Percentiles rank a stretch among this genome's conserved stretches.
These are phyloP conservation scores for Sporothrix mexicana DNA, from an alignment of 2,329 filamentous ascomycete species.

Conservation along the genomic window DNA sequence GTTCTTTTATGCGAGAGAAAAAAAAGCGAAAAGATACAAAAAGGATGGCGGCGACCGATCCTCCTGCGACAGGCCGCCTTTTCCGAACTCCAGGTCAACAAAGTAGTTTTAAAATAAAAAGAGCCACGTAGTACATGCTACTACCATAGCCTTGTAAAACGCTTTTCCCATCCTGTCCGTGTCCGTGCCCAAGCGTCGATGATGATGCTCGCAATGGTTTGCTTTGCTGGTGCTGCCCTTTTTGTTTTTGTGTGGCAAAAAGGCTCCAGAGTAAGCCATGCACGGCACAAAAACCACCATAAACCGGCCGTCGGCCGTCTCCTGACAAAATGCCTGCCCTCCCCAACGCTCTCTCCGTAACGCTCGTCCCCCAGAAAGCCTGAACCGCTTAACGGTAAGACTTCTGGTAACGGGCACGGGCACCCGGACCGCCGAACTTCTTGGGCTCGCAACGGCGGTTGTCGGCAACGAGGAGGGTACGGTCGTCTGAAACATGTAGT, in stretches of 20 bases:
- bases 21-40: slow-evolving; percentile 50
- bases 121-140: slow-evolving; percentile 29
- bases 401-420: slow-evolving; percentile 96
- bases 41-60: slow-evolving; percentile 38
- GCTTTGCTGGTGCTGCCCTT: slow-evolving; percentile 8
- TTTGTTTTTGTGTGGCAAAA: neutral
- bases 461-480: slow-evolving; percentile 88
- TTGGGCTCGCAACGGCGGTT: slow-evolving; percentile 99
- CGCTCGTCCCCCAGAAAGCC: neutral
- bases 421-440: slow-evolving; percentile 94
- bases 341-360: neutral
- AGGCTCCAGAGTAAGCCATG: neutral
- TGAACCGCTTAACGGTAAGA: slow-evolving; percentile 83
- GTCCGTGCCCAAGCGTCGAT: slow-evolving; percentile 24
- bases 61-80: slow-evolving; percentile 29
- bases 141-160: slow-evolving; percentile 32
- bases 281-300: neutral
- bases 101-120: slow-evolving; percentile 30
- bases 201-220: slow-evolving; percentile 8
- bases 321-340: neutral
- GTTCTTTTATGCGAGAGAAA: slow-evolving; percentile 2
- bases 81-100: slow-evolving; percentile 35
- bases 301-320: slow-evolving; percentile 3
- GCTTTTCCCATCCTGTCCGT: slow-evolving; percentile 16
- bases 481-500: slow-evolving; percentile 42